Evolutionary conservation across 2,329 filamentous ascomycete genomes (phyloP), one percentile per base, ranked within the genome.

Genomic region (Ophiostoma sp.): DNA sequence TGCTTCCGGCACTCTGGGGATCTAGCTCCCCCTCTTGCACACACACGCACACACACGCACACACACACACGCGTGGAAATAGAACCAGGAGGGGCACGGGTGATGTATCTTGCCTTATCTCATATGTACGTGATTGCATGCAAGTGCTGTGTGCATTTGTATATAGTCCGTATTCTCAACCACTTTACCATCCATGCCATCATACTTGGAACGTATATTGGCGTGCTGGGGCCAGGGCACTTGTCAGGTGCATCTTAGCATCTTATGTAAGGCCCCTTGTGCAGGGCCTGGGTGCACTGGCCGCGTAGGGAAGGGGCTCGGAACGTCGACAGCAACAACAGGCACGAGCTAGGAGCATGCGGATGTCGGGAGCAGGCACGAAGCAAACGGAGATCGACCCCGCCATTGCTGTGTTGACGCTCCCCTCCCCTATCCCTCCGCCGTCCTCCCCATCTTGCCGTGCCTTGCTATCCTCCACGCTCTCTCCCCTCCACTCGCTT

Each of bases 291-390:
- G 27, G 27, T 27, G 27, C 27, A 27, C 27, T 27, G 27, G 27
- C 27, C n/a, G 18, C n/a, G 6, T 9, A 27, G 11, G 47, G 49
- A 55, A 55, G 18, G 47, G n/a, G 45, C 45, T 47, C 12, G 12
- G 45, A 16, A n/a, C 47, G 47, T 52, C 47, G 18, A 47, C 12
- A 47, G 16, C 8, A 27, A 44, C 42, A 55, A 55, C 18, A 27
- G 49, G 49, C 18, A 55, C n/a, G 49, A 55, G 49, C 49, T 55
- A 9, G 49, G 49, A 27, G 42, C 49, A 52, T 55, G 49, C 49
- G 27, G 11, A 55, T 9, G 14, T 27, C 8, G 49, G 2, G 27
- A 27, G 49, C 49, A n/a, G n/a, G 49, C 49, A 11, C 3, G n/a
- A 55, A 55, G 49, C 49, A 55, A 55, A 36, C 49, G 49, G 27